A percentile compares a stretch with the other conserved stretches of the same genome.
phyloP scores from a whole-genome alignment of 2,329 filamentous ascomycete species.

The Acrocalymma vagum region DNA sequence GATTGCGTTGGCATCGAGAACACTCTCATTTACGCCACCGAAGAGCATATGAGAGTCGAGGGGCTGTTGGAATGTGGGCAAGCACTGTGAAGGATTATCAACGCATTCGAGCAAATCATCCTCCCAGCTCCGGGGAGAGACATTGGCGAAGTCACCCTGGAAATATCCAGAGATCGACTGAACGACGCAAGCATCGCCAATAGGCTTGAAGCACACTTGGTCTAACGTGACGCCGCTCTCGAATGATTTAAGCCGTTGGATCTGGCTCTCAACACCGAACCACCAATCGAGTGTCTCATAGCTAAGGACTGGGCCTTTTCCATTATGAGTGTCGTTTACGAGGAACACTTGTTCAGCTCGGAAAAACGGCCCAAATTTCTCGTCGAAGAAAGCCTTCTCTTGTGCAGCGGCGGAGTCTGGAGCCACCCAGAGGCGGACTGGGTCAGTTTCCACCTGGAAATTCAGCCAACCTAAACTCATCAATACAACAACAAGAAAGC shows the following conservation, averaged over 20 bases:
- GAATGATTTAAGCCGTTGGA: conserved; percentile 75
- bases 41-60: conserved; percentile 86
- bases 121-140: conserved; percentile 75
- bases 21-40: conserved; percentile 75
- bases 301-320: conserved; percentile 79
- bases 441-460: conserved; percentile 90
- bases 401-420: conserved; percentile 88
- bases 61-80: conserved; percentile 89
- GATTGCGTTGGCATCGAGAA: conserved; percentile 79
- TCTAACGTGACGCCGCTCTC: conserved; percentile 74
- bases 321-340: conserved; percentile 81
- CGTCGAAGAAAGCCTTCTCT: conserved; percentile 93
- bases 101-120: conserved; percentile 76
- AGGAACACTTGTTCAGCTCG: conserved; percentile 92
- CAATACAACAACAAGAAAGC: conserved; percentile 77
- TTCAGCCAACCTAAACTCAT: conserved; percentile 88
- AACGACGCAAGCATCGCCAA: conserved; percentile 86
- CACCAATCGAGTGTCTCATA: conserved; percentile 94
- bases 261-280: conserved; percentile 85
- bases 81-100: conserved; percentile 78
- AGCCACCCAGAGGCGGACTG: conserved; percentile 95
- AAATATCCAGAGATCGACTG: conserved; percentile 95
- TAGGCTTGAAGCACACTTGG: conserved; percentile 94
- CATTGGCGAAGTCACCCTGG: conserved; percentile 69
- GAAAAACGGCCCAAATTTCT: conserved; percentile 94